phyloP scores from a whole-genome alignment of 192 early-diverging fungal species.

The Coemansia erecta region DNA sequence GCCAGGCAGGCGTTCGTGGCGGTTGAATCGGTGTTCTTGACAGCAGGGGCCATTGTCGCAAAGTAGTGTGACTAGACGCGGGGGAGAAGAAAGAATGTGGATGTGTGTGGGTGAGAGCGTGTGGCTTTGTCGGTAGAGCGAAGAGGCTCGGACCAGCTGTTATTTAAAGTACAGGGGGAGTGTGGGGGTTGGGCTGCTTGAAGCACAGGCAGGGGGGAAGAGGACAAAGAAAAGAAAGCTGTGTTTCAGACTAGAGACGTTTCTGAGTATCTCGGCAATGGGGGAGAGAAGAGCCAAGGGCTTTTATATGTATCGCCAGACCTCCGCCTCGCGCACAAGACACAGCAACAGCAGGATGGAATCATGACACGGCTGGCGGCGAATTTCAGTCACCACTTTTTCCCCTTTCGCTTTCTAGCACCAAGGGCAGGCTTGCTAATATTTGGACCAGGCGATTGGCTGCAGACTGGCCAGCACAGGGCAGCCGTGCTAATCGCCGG shows the following conservation, averaged over 20 bases:
- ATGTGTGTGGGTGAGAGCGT: not conserved
- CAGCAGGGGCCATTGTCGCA: conserved; percentile 30
- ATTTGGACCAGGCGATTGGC: no score
- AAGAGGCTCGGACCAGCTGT: conserved; percentile 1
- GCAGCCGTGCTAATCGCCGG: not conserved
- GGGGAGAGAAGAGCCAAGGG: not conserved
- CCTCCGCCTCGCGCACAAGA: not conserved
- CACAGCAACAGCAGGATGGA: not conserved
- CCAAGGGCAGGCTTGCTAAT: no score
- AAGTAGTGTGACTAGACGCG: conserved; percentile 12
- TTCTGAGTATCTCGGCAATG: conserved; percentile 9
- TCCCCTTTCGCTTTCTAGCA: not conserved
- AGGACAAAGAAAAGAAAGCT: not conserved
- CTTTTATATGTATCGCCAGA: not conserved
- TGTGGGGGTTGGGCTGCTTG: not conserved
- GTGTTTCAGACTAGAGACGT: conserved; percentile 4
- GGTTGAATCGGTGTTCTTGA: conserved; percentile 12
- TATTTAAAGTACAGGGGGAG: conserved; percentile 11
- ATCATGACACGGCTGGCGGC: conserved; percentile 2
- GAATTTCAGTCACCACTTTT: conserved; percentile 3
- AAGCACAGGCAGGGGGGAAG: not conserved
- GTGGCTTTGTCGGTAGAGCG: not conserved
- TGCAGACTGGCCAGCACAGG: not conserved
- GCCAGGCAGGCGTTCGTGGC: conserved; percentile 2
- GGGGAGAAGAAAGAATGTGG: not conserved